phyloP scores from a whole-genome alignment of 768 basidiomycete genomes.

The Pleurotus tuber-regium region DNA sequence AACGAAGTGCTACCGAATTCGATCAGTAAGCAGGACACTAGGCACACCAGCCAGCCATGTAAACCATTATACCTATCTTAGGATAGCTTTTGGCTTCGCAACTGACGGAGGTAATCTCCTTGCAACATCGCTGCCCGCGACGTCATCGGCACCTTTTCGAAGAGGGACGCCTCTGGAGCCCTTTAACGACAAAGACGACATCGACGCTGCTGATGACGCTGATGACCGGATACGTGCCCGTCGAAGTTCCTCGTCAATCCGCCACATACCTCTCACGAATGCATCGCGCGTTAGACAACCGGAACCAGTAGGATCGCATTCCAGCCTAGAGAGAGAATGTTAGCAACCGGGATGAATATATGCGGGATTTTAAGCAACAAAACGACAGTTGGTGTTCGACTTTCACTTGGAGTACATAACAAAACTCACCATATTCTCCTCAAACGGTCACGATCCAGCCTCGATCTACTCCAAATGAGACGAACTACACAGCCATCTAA shows the following conservation, averaged over 20 bases:
- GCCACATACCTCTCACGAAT: conserved; percentile 83
- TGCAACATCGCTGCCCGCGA: conserved; percentile 8
- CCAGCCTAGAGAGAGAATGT: conserved; percentile 47
- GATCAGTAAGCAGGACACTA: no score
- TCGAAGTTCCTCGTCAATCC: conserved; percentile 81
- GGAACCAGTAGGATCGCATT: conserved; percentile 55
- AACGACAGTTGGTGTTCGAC: not conserved
- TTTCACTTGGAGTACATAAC: no score
- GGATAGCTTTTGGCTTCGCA: conserved; percentile 24
- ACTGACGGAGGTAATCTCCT: conserved; percentile 17
- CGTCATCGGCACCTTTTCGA: conserved; percentile 16
- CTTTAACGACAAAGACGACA: not conserved
- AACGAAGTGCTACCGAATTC: no score
- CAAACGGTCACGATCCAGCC: conserved; percentile 49
- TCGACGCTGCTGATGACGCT: conserved; percentile 1
- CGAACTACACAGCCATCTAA: conserved; percentile 57
- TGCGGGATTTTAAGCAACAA: not conserved
- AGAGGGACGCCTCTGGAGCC: no score
- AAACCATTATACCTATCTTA: no score
- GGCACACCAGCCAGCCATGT: no score
- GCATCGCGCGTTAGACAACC: conserved; percentile 64
- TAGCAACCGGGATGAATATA: conserved; percentile 3
- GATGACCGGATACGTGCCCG: conserved; percentile 42
- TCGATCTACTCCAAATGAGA: conserved; percentile 62
- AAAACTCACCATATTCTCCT: conserved; percentile 62